Evolutionary conservation across 164 flowering plant genomes (phyloP).

Genomic region (Stephania yunnanensis): DNA sequence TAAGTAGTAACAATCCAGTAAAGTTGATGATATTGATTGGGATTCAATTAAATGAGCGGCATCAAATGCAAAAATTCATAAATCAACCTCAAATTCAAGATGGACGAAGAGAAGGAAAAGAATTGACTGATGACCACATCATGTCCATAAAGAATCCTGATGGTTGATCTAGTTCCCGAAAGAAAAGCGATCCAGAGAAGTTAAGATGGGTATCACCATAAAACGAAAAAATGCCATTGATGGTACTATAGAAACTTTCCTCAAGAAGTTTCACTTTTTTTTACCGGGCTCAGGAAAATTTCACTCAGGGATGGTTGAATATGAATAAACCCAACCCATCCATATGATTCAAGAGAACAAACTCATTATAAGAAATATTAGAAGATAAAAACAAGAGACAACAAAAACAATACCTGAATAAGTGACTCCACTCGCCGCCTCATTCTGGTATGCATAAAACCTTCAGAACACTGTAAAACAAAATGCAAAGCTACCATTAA

Average conservation of each 20-base stretch:
- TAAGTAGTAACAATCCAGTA: not conserved
- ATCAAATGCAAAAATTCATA: not conserved
- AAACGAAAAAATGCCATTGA: not conserved
- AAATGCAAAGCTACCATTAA: not conserved
- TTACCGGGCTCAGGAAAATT: not conserved
- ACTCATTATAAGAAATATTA: not conserved
- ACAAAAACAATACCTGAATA: constrained; percentile 53
- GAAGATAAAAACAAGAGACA: not conserved
- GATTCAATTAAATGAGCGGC: not conserved
- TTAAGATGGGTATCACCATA: not conserved
- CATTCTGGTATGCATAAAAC: constrained; percentile 99
- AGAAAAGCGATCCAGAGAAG: not conserved
- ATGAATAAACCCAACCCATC: too few relatives aligned
- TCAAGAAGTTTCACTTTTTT: too few relatives aligned
- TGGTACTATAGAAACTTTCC: too few relatives aligned
- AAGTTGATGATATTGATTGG: not conserved
- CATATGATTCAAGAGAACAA: not conserved
- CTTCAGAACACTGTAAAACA: constrained; percentile 79
- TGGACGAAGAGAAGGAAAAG: not conserved
- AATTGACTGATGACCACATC: not conserved
- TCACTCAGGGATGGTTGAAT: too few relatives aligned
- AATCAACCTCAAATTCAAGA: not conserved
- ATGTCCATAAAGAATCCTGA: not conserved
- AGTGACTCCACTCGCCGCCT: constrained; percentile 93
- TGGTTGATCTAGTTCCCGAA: not conserved